Base-by-base conservation (phyloP, 1,139 yeast genomes). In the Yarrowia galli region DNA sequence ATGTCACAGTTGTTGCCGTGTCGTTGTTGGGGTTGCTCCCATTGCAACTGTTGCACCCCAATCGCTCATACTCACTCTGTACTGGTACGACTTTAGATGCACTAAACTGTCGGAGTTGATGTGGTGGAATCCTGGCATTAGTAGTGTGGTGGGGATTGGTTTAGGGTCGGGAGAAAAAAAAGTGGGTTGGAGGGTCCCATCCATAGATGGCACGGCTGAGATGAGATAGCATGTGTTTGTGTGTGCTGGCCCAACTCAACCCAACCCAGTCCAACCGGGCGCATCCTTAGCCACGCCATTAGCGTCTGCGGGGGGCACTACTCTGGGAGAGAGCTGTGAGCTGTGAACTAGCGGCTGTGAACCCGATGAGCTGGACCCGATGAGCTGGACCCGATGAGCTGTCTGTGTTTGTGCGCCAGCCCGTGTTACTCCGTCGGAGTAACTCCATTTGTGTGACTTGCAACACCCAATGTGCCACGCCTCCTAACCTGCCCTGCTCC, bases 31-130 rank as follows among this genome's bases (percentile, higher is more conserved):
- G 3, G 28, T 25, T 25, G 28, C 28, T 25, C 3, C 28, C 28
- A 25, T 25, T 25, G 28, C 36, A 6, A 32, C 36, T 8, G 36
- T 32, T 32, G 12, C 36, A 32, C 13, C 42, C 16, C 6, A 42
- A n/a, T 22, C 5, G 36, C n/a, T 20, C 12, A 18, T 22, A 65
- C 73, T 45, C 66, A 71, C 73, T 64, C 69, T 68, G 68, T 75
- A 75, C 67, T 72, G 70, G 70, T 75, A 75, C 38, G 71, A 51
- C 65, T 71, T 72, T 40, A 75, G 71, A 65, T 73, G 71, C 67
- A 68, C 69, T 64, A 75, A 60, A 25, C 74, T 73, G 43, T 72
- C 71, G 22, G 70, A 72, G 53, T 70, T 73, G 40, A 75, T 69
- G 53, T 73, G 68, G 54, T 72, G 69, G 69, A 71, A 49, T 69